Conservation (phyloP, 2,329 filamentous ascomycete genomes). For the Colletotrichum falcatum region DNA sequence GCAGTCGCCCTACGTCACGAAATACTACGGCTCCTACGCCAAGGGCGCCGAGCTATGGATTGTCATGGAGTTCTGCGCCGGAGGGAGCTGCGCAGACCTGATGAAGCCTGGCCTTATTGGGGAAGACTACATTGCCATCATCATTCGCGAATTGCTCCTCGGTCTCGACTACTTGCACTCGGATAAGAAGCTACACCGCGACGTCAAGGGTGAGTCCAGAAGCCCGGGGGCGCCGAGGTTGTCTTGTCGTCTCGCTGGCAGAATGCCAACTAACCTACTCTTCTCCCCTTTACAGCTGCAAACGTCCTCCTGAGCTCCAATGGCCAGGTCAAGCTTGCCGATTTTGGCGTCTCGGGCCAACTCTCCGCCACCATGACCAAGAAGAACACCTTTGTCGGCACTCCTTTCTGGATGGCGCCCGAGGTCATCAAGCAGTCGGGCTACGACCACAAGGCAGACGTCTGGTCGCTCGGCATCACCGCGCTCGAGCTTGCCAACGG, state of each 20-base stretch:
- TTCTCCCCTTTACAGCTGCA: constrained; percentile 80
- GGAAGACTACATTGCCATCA: constrained; percentile 97
- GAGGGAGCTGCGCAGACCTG: constrained; percentile 94
- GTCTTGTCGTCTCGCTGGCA: neutral
- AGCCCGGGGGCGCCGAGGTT: too few species aligned
- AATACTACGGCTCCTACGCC: constrained; percentile 96
- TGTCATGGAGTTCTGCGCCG: constrained; percentile 99
- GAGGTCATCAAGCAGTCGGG: constrained; percentile 99
- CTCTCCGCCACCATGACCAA: constrained; percentile 98
- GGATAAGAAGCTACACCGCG: constrained; percentile 95
- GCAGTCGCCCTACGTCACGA: constrained; percentile 95
- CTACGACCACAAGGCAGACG: constrained; percentile 97
- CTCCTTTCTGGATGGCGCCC: constrained; percentile 99
- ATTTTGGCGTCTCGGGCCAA: constrained; percentile 97
- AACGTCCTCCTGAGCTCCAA: constrained; percentile 91
- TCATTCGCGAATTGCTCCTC: constrained; percentile 87
- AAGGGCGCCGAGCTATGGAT: constrained; percentile 99
- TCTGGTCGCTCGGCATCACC: constrained; percentile 96
- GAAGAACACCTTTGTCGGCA: constrained; percentile 99
- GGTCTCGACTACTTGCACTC: constrained; percentile 93
- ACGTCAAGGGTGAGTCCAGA: constrained; percentile 82
- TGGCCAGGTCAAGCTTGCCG: constrained; percentile 95
- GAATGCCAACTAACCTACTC: neutral
- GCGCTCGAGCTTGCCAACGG: constrained; percentile 91
- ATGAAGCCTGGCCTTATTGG: constrained; percentile 93